Evolutionary conservation across 768 basidiomycete species (phyloP), one percentile per base, ranked within the genome.

Genomic region (Mycena chlorophos): DNA sequence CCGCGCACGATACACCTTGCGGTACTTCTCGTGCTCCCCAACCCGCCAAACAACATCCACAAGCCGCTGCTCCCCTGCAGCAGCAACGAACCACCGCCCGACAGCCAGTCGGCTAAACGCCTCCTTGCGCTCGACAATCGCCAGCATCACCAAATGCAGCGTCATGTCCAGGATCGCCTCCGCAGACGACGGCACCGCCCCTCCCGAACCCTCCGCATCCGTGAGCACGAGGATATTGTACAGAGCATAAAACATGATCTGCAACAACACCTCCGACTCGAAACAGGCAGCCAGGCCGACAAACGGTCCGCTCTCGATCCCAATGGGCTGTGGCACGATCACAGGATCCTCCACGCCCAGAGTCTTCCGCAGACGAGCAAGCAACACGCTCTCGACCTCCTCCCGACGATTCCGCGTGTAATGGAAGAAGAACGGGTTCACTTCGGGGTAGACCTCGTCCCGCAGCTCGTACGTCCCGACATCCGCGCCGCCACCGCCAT

Each of bases 341-440:
- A 97, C 85, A 0, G 86, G 81, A 61, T 92, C 85, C 49, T 75
- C 67, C 40, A 79, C 71, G 46, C 84, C 82, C 0, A 78, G 80
- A 61, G 77, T 78, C 75, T 86, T 89, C 76, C 82, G 86, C 49
- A 86, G 63, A 40, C 91, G 78, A 46, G 78, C 80, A 56, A 83
- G 79, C 46, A 95, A 73, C 3, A 89, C 81, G 38, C 77, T 82
- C 65, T 94, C 93, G 23, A 93, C 96, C 67, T 94, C 91, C 64
- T 96, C 92, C 37, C 94, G 82, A 63, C 92, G 87, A 73, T 98
- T 98, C 37, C 95, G 81, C 16, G 91, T 88, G 69, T 97, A 98
- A 67, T 98, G 95, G 66, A 89, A 91, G 75, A 95, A 97, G 73
- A 94, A 97, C 0, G 95, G 94, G 64, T 98, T 90, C 60, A 98